These are phyloP conservation scores for Gorgonomyces haynaldii DNA, from an alignment of 192 early-diverging fungal species.

Conservation along the genomic window DNA sequence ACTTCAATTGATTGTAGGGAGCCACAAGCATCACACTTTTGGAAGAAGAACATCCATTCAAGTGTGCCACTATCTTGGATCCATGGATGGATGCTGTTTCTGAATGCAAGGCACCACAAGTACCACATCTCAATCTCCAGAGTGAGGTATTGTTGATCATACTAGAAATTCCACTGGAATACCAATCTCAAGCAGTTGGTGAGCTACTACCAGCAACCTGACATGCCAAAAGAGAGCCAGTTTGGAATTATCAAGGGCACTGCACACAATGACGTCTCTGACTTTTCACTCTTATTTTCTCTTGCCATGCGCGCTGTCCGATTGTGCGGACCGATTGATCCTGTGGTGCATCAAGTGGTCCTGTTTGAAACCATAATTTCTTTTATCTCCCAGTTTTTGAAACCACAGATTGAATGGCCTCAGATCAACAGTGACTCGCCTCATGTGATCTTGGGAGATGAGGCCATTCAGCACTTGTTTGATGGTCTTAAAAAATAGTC, in stretches of 20 bases:
- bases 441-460: no score
- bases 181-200: not conserved
- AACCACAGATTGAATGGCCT: no score
- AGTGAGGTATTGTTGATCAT: constrained; percentile 2
- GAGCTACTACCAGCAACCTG: not conserved
- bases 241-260: constrained; percentile 3
- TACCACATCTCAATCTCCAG: constrained; percentile 7
- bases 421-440: no score
- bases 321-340: not conserved
- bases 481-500: no score
- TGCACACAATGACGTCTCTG: constrained; percentile 4
- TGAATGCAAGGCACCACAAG: no score
- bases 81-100: constrained; percentile 21
- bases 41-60: constrained; percentile 9
- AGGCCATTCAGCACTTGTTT: no score
- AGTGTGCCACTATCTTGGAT: constrained; percentile 12
- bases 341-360: not conserved
- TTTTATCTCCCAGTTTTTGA: no score
- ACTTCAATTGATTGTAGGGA: not conserved
- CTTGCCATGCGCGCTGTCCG: not conserved
- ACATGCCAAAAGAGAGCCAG: not conserved
- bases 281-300: constrained; percentile 4
- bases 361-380: no score
- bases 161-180: constrained; percentile 3
- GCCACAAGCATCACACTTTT: not conserved